Base-by-base conservation (phyloP, 495 filamentous ascomycete species). In the Lasiosphaeris hirsuta region DNA sequence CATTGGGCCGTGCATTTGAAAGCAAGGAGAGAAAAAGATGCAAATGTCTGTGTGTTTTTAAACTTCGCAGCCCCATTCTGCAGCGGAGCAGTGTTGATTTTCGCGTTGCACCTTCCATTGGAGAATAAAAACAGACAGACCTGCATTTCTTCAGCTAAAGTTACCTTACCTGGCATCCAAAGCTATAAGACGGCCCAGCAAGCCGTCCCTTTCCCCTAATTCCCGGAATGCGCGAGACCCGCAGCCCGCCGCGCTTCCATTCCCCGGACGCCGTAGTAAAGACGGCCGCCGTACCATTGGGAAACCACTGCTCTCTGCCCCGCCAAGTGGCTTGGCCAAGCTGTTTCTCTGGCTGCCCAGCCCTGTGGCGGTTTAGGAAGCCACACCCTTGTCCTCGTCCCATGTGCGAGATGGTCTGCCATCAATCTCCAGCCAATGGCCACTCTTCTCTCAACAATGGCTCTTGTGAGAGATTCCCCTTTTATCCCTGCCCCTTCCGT, bases 381-480 rank as follows among this genome's bases (percentile, higher is more conserved):
- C 30, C n/a, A 45, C 10, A 15, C 18, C 18, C 43, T 30, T 5
- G 43, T 50, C 34, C 46, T 30, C 9, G 33, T 15, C 34, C 46
- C 1, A 14, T 36, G 23, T 30, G 23, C 23, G 5, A 37, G 33
- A 14, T 14, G 15, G 2, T 23, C 33, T 50, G 18, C 18, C 34
- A 14, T 8, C 19, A 35, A 49, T 10, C n/a, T 3, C 5, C 15
- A 0, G 11, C 14, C 51, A 18, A 36, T 23, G 40, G 33, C 40
- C 51, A 17, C 41, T 15, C 14, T 36, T 17, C n/a, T 13, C 6
- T 17, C 14, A 18, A 9, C 17, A 35, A 3, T 42, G 57, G 50
- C 49, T 37, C 49, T 17, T 38, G 48, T 59, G 5, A 47, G 41
- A 59, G 57, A 59, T 59, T 59, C 49, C 36, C 19, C 57, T 54